These are phyloP conservation scores for Rhynchosporium graminicola DNA, from an alignment of 2,329 filamentous ascomycete genomes.

Conservation along the genomic window DNA sequence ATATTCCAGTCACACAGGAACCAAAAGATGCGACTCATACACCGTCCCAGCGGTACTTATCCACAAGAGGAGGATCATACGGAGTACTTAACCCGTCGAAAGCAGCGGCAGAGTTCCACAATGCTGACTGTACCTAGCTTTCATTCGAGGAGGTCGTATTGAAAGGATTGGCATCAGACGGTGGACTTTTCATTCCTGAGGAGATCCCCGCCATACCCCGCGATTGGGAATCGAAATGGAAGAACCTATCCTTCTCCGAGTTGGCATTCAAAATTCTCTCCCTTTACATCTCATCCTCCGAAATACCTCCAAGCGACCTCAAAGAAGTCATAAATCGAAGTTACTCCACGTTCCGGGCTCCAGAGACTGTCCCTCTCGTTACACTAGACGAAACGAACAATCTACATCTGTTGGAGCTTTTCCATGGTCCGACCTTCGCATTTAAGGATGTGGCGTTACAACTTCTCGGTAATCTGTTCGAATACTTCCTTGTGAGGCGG, in stretches of 20 bases:
- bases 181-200: conserved; percentile 22
- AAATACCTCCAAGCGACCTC: conserved; percentile 80
- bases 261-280: conserved; percentile 83
- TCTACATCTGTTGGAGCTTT: conserved; percentile 86
- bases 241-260: conserved; percentile 75
- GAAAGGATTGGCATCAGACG: conserved; percentile 19
- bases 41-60: conserved; percentile 61
- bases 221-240: conserved; percentile 71
- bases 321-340: conserved; percentile 80
- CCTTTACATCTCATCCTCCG: conserved; percentile 79
- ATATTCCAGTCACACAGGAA: conserved; percentile 25
- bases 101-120: conserved; percentile 20
- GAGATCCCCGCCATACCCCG: conserved; percentile 66
- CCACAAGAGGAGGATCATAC: conserved; percentile 63
- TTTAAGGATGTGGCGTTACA: conserved; percentile 96
- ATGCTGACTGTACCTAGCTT: conserved; percentile 53
- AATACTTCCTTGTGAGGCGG: conserved; percentile 77
- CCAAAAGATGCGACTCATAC: conserved; percentile 41
- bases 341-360: conserved; percentile 84
- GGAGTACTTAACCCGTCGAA: conserved; percentile 48
- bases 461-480: conserved; percentile 93
- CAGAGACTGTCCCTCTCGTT: conserved; percentile 76
- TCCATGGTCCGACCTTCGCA: conserved; percentile 92
- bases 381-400: conserved; percentile 71
- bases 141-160: conserved; percentile 77